Evolutionary conservation across 2,329 filamentous ascomycete genomes (phyloP).

Genomic region (Talaromyces marneffei): DNA sequence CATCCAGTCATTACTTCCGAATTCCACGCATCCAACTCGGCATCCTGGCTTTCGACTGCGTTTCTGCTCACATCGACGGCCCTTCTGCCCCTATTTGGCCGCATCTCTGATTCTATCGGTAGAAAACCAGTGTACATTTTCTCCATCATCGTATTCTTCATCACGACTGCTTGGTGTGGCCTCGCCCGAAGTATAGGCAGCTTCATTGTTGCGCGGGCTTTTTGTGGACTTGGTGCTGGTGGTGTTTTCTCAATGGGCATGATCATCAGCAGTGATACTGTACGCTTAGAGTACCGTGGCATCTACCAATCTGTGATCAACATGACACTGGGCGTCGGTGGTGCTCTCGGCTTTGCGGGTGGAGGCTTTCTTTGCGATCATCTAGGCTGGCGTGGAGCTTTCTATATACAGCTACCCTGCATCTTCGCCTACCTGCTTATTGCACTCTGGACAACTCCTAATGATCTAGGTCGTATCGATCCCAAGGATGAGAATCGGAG

Average conservation of each 20-base stretch:
- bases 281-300: slow-evolving; percentile 60
- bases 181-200: slow-evolving; percentile 61
- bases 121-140: slow-evolving; percentile 62
- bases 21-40: slow-evolving; percentile 69
- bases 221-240: slow-evolving; percentile 68
- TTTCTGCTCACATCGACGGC: slow-evolving; percentile 72
- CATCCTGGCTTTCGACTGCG: slow-evolving; percentile 75
- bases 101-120: slow-evolving; percentile 68
- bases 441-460: slow-evolving; percentile 41
- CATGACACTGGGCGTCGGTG: slow-evolving; percentile 31
- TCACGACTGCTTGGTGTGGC: slow-evolving; percentile 65
- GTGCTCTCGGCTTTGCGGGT: slow-evolving; percentile 35
- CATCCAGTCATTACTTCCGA: slow-evolving; percentile 78
- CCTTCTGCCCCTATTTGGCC: slow-evolving; percentile 68
- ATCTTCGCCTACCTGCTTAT: slow-evolving; percentile 42
- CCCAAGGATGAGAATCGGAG: slow-evolving; percentile 37
- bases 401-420: slow-evolving; percentile 47
- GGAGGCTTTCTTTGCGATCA: slow-evolving; percentile 37
- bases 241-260: slow-evolving; percentile 66
- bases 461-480: slow-evolving; percentile 41
- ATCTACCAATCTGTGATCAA: slow-evolving; percentile 41
- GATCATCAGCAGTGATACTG: slow-evolving; percentile 55
- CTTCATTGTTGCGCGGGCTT: slow-evolving; percentile 65
- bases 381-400: slow-evolving; percentile 38
- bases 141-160: slow-evolving; percentile 55